Base-by-base conservation (phyloP, 2,329 filamentous ascomycete species). In the Fusarium kyushuense region DNA sequence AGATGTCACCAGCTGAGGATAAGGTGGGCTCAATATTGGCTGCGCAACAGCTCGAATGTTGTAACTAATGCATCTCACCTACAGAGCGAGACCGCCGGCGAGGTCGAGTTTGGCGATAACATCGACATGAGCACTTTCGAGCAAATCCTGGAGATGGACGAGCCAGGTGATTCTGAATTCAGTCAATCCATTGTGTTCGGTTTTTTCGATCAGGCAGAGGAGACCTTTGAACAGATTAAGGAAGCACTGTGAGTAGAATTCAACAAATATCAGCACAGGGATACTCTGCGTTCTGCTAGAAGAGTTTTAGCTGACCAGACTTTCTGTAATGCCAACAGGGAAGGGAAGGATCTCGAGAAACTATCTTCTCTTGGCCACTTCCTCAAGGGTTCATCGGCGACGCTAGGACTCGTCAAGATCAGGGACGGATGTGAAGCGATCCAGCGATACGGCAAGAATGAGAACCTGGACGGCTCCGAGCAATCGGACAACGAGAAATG, bases 121-220 rank as follows among this genome's bases (percentile, higher is more conserved):
- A 90, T 99, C 80, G 95, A 98, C 79, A 82, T 84, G 64, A 78
- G 80, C 56, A 97, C 94, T 58, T 99, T 99, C 75, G 89, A 90
- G 74, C 96, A 98, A 84, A 98, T 99, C 78, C 88, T 98, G 67
- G 96, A 98, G 80, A 97, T 99, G 95, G 96, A 99, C 79, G 96
- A 98, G 69, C 92, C 92, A 69, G 88, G 90, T 13, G 92, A 95
- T 68, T 87, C 90, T 73, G 93, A 97, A 48, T 98, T 98, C 84
- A 96, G 92, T 81, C 88, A 85, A 74, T 90, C 91, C 63, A 94
- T 99, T 70, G 94, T 98, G 48, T 91, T 89, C 76, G 93, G 93
- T 65, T 99, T 97, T 83, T 97, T 98, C 72, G 90, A 93, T 19
- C 96, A 99, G 82, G 95, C 94, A 36, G 87, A 94, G 71, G 86